These are phyloP conservation scores for Zoysia japonica DNA, from an alignment of 176 grass and related monocot genomes.

Conservation along the genomic window DNA sequence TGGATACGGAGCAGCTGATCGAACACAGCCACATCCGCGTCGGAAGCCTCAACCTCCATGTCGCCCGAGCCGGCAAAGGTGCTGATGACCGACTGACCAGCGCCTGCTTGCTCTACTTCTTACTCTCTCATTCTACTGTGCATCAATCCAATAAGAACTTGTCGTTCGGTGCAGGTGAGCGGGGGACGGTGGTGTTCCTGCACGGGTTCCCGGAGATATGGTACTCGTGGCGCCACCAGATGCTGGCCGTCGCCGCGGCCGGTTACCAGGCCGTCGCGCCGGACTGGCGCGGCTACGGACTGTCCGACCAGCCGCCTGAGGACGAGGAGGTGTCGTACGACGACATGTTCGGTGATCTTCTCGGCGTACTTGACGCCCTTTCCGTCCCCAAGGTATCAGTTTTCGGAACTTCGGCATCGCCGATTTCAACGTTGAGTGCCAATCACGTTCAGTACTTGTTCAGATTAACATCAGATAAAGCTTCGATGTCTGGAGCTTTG, in stretches of 20 bases:
- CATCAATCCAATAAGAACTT: background rate
- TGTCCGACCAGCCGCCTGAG: conserved; percentile 45
- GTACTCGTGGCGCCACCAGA: conserved; percentile 60
- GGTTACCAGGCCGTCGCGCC: conserved; percentile 51
- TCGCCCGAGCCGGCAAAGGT: conserved; percentile 47
- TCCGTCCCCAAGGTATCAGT: conserved; percentile 32
- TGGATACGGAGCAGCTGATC: conserved; percentile 33
- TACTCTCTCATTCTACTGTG: background rate
- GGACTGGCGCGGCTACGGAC: conserved; percentile 53
- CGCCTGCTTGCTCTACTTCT: background rate
- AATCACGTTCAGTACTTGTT: too few relatives aligned
- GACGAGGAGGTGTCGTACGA: conserved; percentile 16
- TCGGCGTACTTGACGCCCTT: conserved; percentile 41
- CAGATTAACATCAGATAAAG: background rate
- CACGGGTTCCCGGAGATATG: conserved; percentile 62
- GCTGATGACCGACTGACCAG: background rate
- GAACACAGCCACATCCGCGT: conserved; percentile 35
- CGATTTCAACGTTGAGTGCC: background rate
- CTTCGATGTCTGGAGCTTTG: too few relatives aligned
- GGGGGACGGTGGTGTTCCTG: conserved; percentile 38
- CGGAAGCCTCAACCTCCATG: conserved; percentile 51
- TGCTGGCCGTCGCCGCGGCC: conserved; percentile 46
- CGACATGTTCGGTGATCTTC: conserved; percentile 45
- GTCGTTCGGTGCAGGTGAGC: conserved; percentile 22
- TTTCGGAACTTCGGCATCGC: background rate